Conservation (phyloP, 1,284 basidiomycete species). For the Jaminaea rosea region DNA sequence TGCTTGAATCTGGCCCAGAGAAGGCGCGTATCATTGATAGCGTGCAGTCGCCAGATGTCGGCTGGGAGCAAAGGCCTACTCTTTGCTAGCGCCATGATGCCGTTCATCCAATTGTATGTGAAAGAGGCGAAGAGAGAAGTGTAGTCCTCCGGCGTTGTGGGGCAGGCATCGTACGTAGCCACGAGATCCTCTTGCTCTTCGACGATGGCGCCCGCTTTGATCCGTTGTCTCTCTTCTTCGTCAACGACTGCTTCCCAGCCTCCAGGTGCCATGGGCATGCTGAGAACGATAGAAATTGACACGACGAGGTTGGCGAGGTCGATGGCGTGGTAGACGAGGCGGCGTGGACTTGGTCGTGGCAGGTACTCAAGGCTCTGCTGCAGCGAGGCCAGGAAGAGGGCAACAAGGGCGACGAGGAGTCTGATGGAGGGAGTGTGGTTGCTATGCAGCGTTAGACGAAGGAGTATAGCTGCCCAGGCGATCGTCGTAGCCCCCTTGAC, state of each 20-base stretch:
- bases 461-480: no score
- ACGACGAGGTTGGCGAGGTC: conserved; percentile 11
- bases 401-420: no score
- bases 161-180: conserved; percentile 20
- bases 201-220: conserved; percentile 7
- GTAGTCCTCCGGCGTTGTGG: conserved; percentile 35
- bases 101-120: conserved; percentile 33
- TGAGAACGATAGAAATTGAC: conserved; percentile 11
- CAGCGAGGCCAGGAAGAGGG: no score
- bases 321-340: background rate
- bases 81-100: conserved; percentile 22
- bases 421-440: no score
- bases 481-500: no score
- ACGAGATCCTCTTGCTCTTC: conserved; percentile 8
- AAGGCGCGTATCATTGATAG: conserved; percentile 26
- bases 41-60: conserved; percentile 28
- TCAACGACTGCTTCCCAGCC: conserved; percentile 23
- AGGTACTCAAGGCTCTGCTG: no score
- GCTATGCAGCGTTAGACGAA: no score
- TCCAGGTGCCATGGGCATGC: conserved; percentile 23
- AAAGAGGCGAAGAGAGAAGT: conserved; percentile 19
- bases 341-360: no score
- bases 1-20: conserved; percentile 15
- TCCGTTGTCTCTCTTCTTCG: conserved; percentile 12
- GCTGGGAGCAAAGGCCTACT: conserved; percentile 19